A percentile compares a stretch with the other conserved stretches of the same genome.
Conservation (phyloP, 768 basidiomycete species). For the Amanita exitialis region DNA sequence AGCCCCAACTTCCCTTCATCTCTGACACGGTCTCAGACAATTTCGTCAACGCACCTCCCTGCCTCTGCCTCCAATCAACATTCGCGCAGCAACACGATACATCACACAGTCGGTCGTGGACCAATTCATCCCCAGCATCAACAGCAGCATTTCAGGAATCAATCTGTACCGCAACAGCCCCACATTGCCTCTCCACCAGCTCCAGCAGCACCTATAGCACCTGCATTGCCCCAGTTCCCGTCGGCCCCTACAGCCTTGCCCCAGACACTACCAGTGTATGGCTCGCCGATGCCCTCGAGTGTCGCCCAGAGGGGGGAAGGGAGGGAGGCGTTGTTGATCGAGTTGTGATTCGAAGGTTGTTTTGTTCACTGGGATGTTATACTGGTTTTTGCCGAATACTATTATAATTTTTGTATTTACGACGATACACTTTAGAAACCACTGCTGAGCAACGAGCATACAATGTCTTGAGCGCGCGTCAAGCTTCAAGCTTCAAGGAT, state of each 20-base stretch:
- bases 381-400: neutral
- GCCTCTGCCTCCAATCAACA: slow-evolving; percentile 14
- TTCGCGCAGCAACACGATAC: slow-evolving; percentile 24
- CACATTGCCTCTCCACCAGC: slow-evolving; percentile 12
- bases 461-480: too few relatives aligned
- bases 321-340: slow-evolving; percentile 52
- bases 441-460: too few relatives aligned
- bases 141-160: slow-evolving; percentile 11
- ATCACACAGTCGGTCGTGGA: slow-evolving; percentile 7
- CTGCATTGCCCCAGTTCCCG: slow-evolving; percentile 51
- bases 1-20: neutral
- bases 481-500: neutral
- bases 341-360: slow-evolving; percentile 26
- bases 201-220: slow-evolving; percentile 19
- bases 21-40: neutral
- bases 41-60: slow-evolving; percentile 12
- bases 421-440: too few relatives aligned
- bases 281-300: slow-evolving; percentile 34
- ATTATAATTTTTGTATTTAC: neutral
- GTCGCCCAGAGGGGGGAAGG: slow-evolving; percentile 53
- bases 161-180: slow-evolving; percentile 6
- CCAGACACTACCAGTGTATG: slow-evolving; percentile 35
- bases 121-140: slow-evolving; percentile 15
- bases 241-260: slow-evolving; percentile 55
- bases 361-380: neutral